Base-by-base conservation (phyloP, 1,284 basidiomycete genomes). In the Lentinula novae-zelandiae region DNA sequence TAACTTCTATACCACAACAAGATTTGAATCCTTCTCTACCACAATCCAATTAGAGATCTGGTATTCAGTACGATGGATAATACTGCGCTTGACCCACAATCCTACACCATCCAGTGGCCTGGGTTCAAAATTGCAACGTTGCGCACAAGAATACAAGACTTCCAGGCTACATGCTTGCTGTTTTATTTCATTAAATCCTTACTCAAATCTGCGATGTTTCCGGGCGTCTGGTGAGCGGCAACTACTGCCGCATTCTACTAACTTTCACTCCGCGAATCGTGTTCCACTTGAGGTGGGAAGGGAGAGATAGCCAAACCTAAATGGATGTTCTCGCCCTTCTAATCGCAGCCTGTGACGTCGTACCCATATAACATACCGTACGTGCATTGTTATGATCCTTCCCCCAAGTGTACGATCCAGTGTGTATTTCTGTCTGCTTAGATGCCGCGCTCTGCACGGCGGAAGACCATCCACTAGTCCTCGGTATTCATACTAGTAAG, bases 141-240 rank as follows among this genome's bases (percentile, higher is more conserved):
- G 27, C 27, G 9, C 12, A 38, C 36, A 12, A 38, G 36, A 9
- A 38, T 12, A 38, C 36, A 38, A 38, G 36, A 22, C 22, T 12
- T 31, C 22, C 5, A 17, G 49, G 8, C 15, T n/a, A 38, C 51
- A 15, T n/a, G 13, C 33, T 51, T 20, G 33, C 33, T 20, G 51
- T 8, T 12, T n/a, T 39, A 5, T 34, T 17, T 9, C n/a, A 34
- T 20, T 53, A 39, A 6, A 44, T 12, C 46, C n/a, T 22, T 42
- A 27, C 17, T 53, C 17, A n/a, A 54, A 33, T 42, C 40, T 56
- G 54, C 54, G 54, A 56, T 56, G 54, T 33, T 7, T 42, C 40
- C 54, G 54, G 54, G 54, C 39, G 54, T 56, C 42, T 56, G 52
- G 9, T 53, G 52, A 9, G 34, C 52, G 52, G 52, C 52, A 39